Evolutionary conservation across 2,329 filamentous ascomycete species (phyloP).

Genomic region (Colletotrichum cuscutae): DNA sequence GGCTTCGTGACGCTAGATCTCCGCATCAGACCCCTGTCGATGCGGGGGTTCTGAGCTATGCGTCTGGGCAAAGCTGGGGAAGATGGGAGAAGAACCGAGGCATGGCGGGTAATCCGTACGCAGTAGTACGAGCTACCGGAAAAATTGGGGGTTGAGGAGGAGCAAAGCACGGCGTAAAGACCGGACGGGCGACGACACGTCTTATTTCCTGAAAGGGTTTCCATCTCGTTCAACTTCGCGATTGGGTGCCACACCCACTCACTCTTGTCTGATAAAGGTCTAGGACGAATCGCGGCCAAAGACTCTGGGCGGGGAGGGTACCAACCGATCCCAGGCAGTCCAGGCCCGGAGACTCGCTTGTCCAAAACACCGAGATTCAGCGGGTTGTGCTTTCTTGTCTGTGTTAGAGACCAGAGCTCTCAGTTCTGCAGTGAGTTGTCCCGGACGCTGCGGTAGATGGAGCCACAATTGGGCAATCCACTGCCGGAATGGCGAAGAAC

Average conservation of each 20-base stretch:
- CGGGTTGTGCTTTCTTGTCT: no score
- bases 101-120: neutral
- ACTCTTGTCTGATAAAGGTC: neutral
- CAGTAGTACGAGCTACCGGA: neutral
- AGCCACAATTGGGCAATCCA: neutral
- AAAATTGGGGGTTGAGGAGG: neutral
- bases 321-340: neutral
- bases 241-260: neutral
- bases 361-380: neutral
- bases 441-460: neutral
- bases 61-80: conserved; percentile 9
- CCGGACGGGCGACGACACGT: conserved; percentile 5
- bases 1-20: conserved; percentile 28
- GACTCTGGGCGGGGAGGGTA: neutral
- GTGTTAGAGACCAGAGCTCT: neutral
- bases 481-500: neutral
- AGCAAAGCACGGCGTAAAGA: neutral
- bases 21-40: conserved; percentile 28
- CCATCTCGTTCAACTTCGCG: conserved; percentile 15
- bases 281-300: neutral
- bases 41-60: conserved; percentile 22
- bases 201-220: conserved; percentile 19
- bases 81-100: conserved; percentile 5
- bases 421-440: neutral
- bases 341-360: conserved; percentile 4